A percentile compares a stretch with the other conserved stretches of the same genome.
Evolutionary conservation across 176 grass and related monocot species (phyloP).

Genomic region (Elymus sibiricus): DNA sequence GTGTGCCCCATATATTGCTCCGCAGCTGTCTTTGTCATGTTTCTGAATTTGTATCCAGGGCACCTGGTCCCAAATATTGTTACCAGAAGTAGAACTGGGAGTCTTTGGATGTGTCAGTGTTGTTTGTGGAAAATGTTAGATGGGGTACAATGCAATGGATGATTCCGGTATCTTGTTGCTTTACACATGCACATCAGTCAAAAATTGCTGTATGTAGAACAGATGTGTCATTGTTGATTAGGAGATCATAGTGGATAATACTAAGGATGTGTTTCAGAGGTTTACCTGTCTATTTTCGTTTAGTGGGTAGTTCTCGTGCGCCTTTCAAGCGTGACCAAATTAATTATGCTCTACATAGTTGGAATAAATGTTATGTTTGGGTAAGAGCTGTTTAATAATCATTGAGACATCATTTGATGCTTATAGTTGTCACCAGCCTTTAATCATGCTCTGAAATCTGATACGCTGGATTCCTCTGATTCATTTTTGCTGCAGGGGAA

Average conservation of each 20-base stretch:
- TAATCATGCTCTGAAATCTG: slow-evolving; percentile 11
- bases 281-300: background rate
- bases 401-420: background rate
- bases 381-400: background rate
- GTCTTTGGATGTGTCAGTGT: background rate
- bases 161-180: background rate
- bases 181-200: background rate
- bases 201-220: background rate
- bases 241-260: background rate
- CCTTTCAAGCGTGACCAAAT: slow-evolving; percentile 11
- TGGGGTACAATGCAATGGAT: background rate
- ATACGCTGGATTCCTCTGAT: background rate
- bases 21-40: slow-evolving; percentile 25
- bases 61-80: slow-evolving; percentile 23
- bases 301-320: slow-evolving; percentile 5
- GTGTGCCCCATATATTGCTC: slow-evolving; percentile 40
- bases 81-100: slow-evolving; percentile 4
- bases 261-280: background rate
- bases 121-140: slow-evolving; percentile 8
- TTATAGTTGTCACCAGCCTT: background rate
- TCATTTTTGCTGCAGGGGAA: slow-evolving; percentile 64
- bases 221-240: background rate
- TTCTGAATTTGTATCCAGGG: slow-evolving; percentile 30
- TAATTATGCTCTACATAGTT: slow-evolving; percentile 11
- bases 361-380: background rate